These are phyloP conservation scores for Batrachochytrium dendrobatidis DNA, from an alignment of 371 early-diverging fungal species.

Conservation along the genomic window DNA sequence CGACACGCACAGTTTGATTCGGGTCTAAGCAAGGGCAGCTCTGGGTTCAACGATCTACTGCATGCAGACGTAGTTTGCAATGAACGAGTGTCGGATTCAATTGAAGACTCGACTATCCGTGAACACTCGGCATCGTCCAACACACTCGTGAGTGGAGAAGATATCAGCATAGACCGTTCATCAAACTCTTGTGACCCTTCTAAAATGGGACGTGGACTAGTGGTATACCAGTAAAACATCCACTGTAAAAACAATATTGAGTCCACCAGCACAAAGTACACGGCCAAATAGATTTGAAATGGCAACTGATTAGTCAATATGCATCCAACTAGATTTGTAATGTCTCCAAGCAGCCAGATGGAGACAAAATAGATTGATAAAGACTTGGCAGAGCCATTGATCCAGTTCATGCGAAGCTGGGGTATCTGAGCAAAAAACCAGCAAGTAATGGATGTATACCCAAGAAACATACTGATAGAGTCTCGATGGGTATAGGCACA, in stretches of 20 bases:
- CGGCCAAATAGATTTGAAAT: conserved; percentile 48
- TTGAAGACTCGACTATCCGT: not conserved
- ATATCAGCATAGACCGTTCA: conserved; percentile 25
- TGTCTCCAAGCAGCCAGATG: conserved; percentile 80
- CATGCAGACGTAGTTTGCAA: too few relatives aligned
- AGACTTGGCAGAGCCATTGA: conserved; percentile 43
- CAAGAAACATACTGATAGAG: conserved; percentile 27
- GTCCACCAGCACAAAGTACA: not conserved
- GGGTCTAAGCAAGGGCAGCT: too few relatives aligned
- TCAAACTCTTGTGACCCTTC: not conserved
- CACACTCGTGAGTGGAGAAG: conserved; percentile 50
- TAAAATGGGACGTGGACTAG: not conserved
- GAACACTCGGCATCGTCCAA: conserved; percentile 39
- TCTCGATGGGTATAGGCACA: not conserved
- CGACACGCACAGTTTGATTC: too few relatives aligned
- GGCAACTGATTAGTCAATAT: conserved; percentile 64
- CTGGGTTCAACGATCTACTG: too few relatives aligned
- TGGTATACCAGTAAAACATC: not conserved
- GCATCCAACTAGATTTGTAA: conserved; percentile 69
- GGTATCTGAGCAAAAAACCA: conserved; percentile 78
- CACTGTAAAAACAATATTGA: not conserved
- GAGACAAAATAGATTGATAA: conserved; percentile 40
- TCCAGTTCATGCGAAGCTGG: conserved; percentile 57
- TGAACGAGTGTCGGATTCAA: too few relatives aligned
- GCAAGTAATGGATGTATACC: conserved; percentile 58